A percentile compares a stretch with the other conserved stretches of the same genome.
These are phyloP conservation scores for Marchantia paleacea DNA, from an alignment of 225 moss, liverwort and hornwort genomes.

Conservation along the genomic window DNA sequence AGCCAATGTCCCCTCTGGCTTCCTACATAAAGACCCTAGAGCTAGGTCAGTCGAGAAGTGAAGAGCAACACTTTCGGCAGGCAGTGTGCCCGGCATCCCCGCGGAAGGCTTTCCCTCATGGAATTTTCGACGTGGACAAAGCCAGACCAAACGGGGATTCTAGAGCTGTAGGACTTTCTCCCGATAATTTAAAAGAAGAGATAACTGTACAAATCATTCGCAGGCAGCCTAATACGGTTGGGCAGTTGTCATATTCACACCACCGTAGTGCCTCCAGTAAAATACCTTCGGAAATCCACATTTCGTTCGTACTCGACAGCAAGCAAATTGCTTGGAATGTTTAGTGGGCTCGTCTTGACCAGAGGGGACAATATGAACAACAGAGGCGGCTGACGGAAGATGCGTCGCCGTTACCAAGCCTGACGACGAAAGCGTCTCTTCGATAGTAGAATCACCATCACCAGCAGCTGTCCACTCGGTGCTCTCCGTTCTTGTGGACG, in stretches of 20 bases:
- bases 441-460: conserved; percentile 41
- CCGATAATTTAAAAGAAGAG: background rate
- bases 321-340: conserved; percentile 44
- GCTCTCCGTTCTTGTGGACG: conserved; percentile 42
- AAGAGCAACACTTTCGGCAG: background rate
- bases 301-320: conserved; percentile 39
- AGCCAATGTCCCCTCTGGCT: background rate
- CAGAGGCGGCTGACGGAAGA: conserved; percentile 27
- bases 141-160: background rate
- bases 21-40: background rate
- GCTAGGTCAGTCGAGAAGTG: background rate
- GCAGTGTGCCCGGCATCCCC: background rate
- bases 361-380: conserved; percentile 1
- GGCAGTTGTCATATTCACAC: conserved; percentile 29
- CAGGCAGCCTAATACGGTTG: conserved; percentile 25
- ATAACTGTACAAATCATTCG: conserved; percentile 30
- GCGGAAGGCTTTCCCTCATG: background rate
- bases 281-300: conserved; percentile 51
- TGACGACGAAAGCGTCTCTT: conserved; percentile 30
- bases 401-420: conserved; percentile 22
- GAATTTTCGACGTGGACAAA: background rate
- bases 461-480: conserved; percentile 43
- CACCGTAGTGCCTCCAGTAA: conserved; percentile 47
- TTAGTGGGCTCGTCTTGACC: conserved; percentile 32
- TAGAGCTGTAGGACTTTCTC: background rate